Evolutionary conservation across 352 stramenopile species (phyloP).

Genomic region (Pythium apleroticum): DNA sequence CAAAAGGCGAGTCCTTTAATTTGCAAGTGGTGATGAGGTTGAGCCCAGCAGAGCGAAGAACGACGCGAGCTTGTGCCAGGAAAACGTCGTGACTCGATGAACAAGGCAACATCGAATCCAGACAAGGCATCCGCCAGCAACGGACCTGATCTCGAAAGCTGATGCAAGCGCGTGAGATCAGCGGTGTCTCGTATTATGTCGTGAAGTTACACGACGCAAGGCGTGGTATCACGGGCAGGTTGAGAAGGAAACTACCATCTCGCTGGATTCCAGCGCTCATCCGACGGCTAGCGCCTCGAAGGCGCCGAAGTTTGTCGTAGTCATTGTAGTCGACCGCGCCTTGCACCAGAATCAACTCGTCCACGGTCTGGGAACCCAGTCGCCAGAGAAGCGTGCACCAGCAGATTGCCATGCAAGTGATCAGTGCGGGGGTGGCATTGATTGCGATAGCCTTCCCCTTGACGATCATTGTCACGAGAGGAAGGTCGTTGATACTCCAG

Average conservation of each 20-base stretch:
- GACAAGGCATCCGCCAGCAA: too few relatives aligned
- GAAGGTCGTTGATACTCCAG: neutral
- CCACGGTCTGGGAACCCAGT: neutral
- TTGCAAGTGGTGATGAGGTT: too few relatives aligned
- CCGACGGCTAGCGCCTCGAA: neutral
- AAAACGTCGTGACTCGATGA: too few relatives aligned
- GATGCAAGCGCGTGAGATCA: neutral
- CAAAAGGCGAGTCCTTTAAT: too few relatives aligned
- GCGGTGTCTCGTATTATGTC: too few relatives aligned
- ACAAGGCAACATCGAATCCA: too few relatives aligned
- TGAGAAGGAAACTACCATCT: neutral
- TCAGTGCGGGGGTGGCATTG: neutral
- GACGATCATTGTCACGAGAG: neutral
- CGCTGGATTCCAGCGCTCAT: neutral
- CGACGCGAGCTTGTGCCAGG: too few relatives aligned
- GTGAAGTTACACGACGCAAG: neutral
- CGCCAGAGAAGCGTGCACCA: slow-evolving; percentile 1
- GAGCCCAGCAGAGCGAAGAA: too few relatives aligned
- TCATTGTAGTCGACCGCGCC: slow-evolving; percentile 12
- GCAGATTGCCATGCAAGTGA: slow-evolving; percentile 6
- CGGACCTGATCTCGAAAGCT: too few relatives aligned
- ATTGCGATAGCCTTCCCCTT: too few relatives aligned
- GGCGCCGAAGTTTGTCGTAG: neutral
- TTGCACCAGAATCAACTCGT: neutral
- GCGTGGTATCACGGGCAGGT: neutral